Conservation (phyloP, 306 rosid species). For the Rosa persica region DNA sequence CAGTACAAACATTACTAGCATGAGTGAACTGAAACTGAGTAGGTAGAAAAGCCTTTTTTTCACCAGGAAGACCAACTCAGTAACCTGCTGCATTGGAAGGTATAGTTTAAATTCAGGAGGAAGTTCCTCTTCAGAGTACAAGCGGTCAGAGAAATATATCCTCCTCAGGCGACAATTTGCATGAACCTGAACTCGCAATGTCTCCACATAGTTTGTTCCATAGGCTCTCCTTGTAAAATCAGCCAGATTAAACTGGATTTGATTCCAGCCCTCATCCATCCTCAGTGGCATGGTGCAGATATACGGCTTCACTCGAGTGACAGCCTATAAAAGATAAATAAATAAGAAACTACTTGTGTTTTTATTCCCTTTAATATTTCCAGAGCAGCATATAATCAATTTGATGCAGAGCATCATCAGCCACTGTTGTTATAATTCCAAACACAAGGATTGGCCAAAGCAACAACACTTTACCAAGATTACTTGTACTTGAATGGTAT, state of each 20-base stretch:
- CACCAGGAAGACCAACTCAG: background rate
- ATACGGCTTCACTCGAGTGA: slow-evolving; percentile 83
- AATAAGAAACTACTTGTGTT: background rate
- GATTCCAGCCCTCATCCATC: slow-evolving; percentile 96
- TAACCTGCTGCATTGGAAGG: slow-evolving; percentile 90
- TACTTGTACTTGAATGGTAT: background rate
- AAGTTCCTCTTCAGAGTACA: slow-evolving; percentile 95
- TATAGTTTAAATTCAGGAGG: slow-evolving; percentile 89
- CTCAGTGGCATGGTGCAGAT: slow-evolving; percentile 93
- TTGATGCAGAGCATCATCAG: background rate
- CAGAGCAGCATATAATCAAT: background rate
- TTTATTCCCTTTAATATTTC: background rate
- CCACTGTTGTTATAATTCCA: background rate
- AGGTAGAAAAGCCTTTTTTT: background rate
- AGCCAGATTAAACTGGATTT: slow-evolving; percentile 77
- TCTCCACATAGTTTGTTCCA: slow-evolving; percentile 96
- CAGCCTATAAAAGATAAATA: slow-evolving; percentile 45
- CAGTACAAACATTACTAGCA: slow-evolving; percentile 1
- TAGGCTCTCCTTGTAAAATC: slow-evolving; percentile 94
- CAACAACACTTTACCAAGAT: background rate
- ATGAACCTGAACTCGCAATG: slow-evolving; percentile 93
- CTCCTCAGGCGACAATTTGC: slow-evolving; percentile 94
- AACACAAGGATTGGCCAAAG: slow-evolving; percentile 2
- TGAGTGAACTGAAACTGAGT: background rate
- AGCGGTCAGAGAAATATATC: slow-evolving; percentile 88